phyloP scores from a whole-genome alignment of 1,284 basidiomycete genomes.

The Trichosporon ovoides region DNA sequence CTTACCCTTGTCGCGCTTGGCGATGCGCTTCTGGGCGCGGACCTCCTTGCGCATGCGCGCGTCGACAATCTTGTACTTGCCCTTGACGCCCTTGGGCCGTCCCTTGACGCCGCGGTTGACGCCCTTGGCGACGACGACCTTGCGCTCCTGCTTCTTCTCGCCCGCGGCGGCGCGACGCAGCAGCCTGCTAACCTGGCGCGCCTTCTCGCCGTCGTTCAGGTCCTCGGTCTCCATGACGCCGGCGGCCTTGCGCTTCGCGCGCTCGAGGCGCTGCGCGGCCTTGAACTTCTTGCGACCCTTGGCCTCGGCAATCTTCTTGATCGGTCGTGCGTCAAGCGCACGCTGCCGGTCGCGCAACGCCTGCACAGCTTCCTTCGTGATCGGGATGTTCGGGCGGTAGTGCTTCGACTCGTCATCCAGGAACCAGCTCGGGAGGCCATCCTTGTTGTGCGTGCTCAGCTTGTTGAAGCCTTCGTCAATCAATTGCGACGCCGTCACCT shows the following conservation, averaged over 20 bases:
- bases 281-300: constrained; percentile 96
- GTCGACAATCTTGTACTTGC: constrained; percentile 87
- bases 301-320: constrained; percentile 98
- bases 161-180: constrained; percentile 71
- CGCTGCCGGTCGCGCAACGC: constrained; percentile 85
- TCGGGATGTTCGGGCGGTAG: constrained; percentile 90
- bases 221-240: constrained; percentile 85
- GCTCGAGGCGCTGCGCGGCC: constrained; percentile 77
- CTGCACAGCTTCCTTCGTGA: constrained; percentile 91
- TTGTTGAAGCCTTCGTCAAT: constrained; percentile 96
- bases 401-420: constrained; percentile 90
- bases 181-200: constrained; percentile 84
- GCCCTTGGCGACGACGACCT: constrained; percentile 89
- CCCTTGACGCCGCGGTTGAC: constrained; percentile 85
- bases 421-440: constrained; percentile 92
- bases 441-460: constrained; percentile 83
- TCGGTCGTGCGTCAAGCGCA: constrained; percentile 91
- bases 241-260: constrained; percentile 94
- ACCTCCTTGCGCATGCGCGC: constrained; percentile 48
- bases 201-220: constrained; percentile 90
- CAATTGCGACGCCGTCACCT: constrained; percentile 80
- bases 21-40: constrained; percentile 41
- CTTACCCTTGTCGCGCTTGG: constrained; percentile 37
- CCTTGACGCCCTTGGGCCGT: constrained; percentile 92
- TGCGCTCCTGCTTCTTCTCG: constrained; percentile 58